These are phyloP conservation scores for Mycena crocata DNA, from an alignment of 768 basidiomycete species.

Conservation along the genomic window DNA sequence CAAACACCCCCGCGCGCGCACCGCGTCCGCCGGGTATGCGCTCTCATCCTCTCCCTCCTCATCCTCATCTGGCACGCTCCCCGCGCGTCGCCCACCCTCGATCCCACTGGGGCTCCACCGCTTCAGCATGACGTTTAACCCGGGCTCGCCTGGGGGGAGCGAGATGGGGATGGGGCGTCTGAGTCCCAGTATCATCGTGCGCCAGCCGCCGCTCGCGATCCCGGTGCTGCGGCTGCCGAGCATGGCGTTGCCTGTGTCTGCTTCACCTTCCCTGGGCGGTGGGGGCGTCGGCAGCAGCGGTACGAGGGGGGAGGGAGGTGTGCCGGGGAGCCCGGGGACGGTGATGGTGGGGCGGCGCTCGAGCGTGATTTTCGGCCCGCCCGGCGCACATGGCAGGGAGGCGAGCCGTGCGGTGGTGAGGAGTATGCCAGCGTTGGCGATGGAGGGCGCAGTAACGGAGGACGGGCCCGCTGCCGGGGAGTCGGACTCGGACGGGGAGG, in stretches of 20 bases:
- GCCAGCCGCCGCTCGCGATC: slow-evolving; percentile 27
- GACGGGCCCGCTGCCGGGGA: slow-evolving; percentile 48
- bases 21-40: slow-evolving; percentile 22
- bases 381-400: slow-evolving; percentile 40
- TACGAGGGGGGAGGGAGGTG: slow-evolving; percentile 26
- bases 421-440: slow-evolving; percentile 67
- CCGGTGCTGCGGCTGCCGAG: slow-evolving; percentile 20
- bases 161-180: slow-evolving; percentile 14
- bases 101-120: slow-evolving; percentile 25
- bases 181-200: slow-evolving; percentile 31
- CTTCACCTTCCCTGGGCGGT: background rate
- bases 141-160: slow-evolving; percentile 12
- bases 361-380: slow-evolving; percentile 34
- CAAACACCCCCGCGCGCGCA: slow-evolving; percentile 8
- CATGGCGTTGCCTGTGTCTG: background rate
- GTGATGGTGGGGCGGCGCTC: slow-evolving; percentile 27
- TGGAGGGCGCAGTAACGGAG: slow-evolving; percentile 46
- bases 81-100: slow-evolving; percentile 20
- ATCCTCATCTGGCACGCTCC: slow-evolving; percentile 11
- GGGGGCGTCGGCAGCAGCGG: background rate
- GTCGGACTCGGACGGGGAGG: slow-evolving; percentile 51
- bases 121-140: slow-evolving; percentile 29
- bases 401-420: slow-evolving; percentile 54
- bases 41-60: background rate
- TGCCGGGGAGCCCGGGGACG: no score